Conservation (phyloP, 2,329 filamentous ascomycete genomes). For the Tolypocladium tropicale region DNA sequence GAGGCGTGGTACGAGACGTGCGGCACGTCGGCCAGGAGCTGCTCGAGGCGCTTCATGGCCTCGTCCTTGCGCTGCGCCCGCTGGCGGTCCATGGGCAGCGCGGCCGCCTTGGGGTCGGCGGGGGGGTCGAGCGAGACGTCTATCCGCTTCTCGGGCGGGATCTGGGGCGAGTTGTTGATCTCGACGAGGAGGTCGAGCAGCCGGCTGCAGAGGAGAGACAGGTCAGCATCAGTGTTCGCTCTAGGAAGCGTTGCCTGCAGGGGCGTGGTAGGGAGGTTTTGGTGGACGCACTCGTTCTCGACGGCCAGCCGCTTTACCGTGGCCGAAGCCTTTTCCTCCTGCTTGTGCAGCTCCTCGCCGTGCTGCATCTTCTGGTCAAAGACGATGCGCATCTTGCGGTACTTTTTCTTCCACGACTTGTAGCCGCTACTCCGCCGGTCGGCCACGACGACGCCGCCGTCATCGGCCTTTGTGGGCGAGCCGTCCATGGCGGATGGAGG, state of each 20-base stretch:
- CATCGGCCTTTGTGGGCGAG: conserved; percentile 30
- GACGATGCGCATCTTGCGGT: conserved; percentile 74
- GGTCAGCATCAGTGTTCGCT: conserved; percentile 6
- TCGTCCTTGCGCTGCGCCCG: conserved; percentile 28
- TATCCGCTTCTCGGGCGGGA: conserved; percentile 65
- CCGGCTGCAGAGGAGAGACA: conserved; percentile 49
- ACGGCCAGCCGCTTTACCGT: conserved; percentile 76
- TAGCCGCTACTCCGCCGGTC: conserved; percentile 39
- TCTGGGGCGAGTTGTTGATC: conserved; percentile 73
- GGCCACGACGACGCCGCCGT: conserved; percentile 28
- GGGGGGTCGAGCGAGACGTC: conserved; percentile 49
- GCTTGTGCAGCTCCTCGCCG: conserved; percentile 71
- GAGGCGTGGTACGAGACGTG: conserved; percentile 42
- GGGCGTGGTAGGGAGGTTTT: neutral
- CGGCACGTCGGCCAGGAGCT: conserved; percentile 42
- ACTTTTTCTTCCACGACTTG: conserved; percentile 84
- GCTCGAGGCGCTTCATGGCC: conserved; percentile 36
- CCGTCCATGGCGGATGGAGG: conserved; percentile 22
- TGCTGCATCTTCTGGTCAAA: conserved; percentile 73
- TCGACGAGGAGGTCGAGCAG: conserved; percentile 82
- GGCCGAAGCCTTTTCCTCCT: conserved; percentile 70
- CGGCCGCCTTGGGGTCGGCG: conserved; percentile 25
- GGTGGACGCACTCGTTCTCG: conserved; percentile 84
- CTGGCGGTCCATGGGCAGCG: conserved; percentile 20
- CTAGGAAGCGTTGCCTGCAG: neutral